Conservation (phyloP, 2,329 filamentous ascomycete genomes). For the Penicillium rolfsii region DNA sequence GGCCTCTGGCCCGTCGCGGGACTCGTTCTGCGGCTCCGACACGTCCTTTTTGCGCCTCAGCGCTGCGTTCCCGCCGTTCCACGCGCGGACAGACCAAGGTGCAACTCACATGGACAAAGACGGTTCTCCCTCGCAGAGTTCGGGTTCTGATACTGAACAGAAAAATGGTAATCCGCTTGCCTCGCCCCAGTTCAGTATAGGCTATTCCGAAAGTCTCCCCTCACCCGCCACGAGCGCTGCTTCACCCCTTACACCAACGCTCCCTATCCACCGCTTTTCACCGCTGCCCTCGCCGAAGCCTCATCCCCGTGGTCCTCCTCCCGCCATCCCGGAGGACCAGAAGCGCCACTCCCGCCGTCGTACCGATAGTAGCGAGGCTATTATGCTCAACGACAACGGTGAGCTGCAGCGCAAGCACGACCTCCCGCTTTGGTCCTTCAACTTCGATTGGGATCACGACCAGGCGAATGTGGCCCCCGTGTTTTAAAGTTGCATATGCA, state of each 20-base stretch:
- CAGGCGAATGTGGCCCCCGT: slow-evolving; percentile 39
- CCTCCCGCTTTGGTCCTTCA: slow-evolving; percentile 46
- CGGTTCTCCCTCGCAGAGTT: slow-evolving; percentile 32
- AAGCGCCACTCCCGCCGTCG: slow-evolving; percentile 45
- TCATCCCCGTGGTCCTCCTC: slow-evolving; percentile 37
- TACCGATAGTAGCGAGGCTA: slow-evolving; percentile 52
- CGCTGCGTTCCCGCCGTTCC: slow-evolving; percentile 35
- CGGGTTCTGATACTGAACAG: slow-evolving; percentile 41
- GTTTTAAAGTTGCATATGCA: slow-evolving; percentile 30
- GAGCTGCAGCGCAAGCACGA: slow-evolving; percentile 60
- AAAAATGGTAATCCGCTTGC: slow-evolving; percentile 36
- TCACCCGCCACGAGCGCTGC: slow-evolving; percentile 42
- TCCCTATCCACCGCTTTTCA: slow-evolving; percentile 45
- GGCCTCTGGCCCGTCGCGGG: slow-evolving; percentile 36
- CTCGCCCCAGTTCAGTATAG: slow-evolving; percentile 40
- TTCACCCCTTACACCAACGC: slow-evolving; percentile 46
- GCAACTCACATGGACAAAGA: slow-evolving; percentile 35
- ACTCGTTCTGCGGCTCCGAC: slow-evolving; percentile 42
- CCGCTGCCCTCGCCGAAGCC: slow-evolving; percentile 40
- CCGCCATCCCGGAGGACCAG: slow-evolving; percentile 38
- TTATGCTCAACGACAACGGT: slow-evolving; percentile 49
- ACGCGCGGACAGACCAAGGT: slow-evolving; percentile 32
- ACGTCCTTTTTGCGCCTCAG: slow-evolving; percentile 48
- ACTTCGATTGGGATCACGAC: slow-evolving; percentile 49
- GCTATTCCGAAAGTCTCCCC: slow-evolving; percentile 44